phyloP scores from a whole-genome alignment of 768 basidiomycete species.

The Mycena capillaripes region DNA sequence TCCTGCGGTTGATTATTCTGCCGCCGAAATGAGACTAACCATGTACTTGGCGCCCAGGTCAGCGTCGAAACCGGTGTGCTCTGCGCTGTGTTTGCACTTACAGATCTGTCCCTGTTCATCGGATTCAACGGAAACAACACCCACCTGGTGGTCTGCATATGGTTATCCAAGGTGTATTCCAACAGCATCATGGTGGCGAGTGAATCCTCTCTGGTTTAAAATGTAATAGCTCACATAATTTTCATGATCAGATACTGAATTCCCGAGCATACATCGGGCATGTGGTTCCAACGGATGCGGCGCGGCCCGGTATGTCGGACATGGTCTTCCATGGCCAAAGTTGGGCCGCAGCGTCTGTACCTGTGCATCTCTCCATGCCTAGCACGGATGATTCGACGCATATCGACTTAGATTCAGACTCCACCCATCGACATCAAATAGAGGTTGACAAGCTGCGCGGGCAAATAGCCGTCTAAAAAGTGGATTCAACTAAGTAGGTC shows the following conservation, averaged over 20 bases:
- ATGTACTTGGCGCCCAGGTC: slow-evolving; percentile 22
- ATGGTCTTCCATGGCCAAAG: not conserved
- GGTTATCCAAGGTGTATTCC: slow-evolving; percentile 42
- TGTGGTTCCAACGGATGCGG: not conserved
- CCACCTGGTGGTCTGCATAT: slow-evolving; percentile 35
- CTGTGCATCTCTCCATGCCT: not conserved
- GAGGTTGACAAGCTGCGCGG: not conserved
- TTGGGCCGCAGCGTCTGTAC: not conserved
- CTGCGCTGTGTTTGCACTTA: slow-evolving; percentile 38
- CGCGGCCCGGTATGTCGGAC: not conserved
- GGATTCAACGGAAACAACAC: slow-evolving; percentile 34
- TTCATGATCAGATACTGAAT: slow-evolving; percentile 26
- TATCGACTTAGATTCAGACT: not conserved
- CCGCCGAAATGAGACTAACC: not conserved
- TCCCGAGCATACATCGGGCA: slow-evolving; percentile 31
- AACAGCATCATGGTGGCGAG: slow-evolving; percentile 32
- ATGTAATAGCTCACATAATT: not conserved
- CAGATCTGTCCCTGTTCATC: slow-evolving; percentile 37
- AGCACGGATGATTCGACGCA: not conserved
- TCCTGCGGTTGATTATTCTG: not conserved
- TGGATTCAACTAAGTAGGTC: not conserved
- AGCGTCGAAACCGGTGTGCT: slow-evolving; percentile 40
- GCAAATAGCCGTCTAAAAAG: not conserved
- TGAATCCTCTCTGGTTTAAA: not conserved
- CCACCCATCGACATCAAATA: not conserved